phyloP scores from a whole-genome alignment of 352 stramenopile genomes.

The Phytophthora agathidicida region DNA sequence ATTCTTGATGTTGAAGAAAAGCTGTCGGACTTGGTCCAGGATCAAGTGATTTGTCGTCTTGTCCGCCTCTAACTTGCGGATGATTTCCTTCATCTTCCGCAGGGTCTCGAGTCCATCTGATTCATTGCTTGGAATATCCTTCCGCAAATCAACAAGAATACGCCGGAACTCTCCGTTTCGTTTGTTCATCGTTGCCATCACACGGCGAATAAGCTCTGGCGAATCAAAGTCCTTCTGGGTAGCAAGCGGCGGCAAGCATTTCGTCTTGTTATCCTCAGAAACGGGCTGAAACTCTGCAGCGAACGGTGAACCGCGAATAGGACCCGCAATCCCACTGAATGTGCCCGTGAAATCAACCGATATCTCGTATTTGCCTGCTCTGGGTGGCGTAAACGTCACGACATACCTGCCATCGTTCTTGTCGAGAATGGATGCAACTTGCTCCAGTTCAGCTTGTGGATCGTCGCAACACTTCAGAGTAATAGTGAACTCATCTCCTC shows the following conservation, averaged over 20 bases:
- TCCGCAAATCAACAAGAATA: slow-evolving; percentile 78
- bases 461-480: slow-evolving; percentile 54
- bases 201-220: slow-evolving; percentile 63
- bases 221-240: slow-evolving; percentile 81
- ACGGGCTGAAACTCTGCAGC: slow-evolving; percentile 39
- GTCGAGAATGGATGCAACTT: slow-evolving; percentile 73
- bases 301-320: slow-evolving; percentile 95
- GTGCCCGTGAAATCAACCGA: slow-evolving; percentile 93
- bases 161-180: slow-evolving; percentile 84
- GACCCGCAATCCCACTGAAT: slow-evolving; percentile 93
- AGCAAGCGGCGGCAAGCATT: slow-evolving; percentile 71
- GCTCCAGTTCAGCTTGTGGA: slow-evolving; percentile 42
- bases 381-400: slow-evolving; percentile 88
- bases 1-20: slow-evolving; percentile 85
- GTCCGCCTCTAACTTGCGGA: slow-evolving; percentile 77
- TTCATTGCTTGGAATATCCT: slow-evolving; percentile 85
- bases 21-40: slow-evolving; percentile 77
- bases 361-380: slow-evolving; percentile 86
- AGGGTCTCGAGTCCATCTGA: slow-evolving; percentile 79
- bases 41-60: slow-evolving; percentile 72
- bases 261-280: slow-evolving; percentile 75
- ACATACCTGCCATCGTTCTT: slow-evolving; percentile 95
- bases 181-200: slow-evolving; percentile 88
- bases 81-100: slow-evolving; percentile 86
- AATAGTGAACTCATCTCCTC: slow-evolving; percentile 95